Evolutionary conservation across 495 filamentous ascomycete species (phyloP).

Genomic region (Penicillium ochrochloron): DNA sequence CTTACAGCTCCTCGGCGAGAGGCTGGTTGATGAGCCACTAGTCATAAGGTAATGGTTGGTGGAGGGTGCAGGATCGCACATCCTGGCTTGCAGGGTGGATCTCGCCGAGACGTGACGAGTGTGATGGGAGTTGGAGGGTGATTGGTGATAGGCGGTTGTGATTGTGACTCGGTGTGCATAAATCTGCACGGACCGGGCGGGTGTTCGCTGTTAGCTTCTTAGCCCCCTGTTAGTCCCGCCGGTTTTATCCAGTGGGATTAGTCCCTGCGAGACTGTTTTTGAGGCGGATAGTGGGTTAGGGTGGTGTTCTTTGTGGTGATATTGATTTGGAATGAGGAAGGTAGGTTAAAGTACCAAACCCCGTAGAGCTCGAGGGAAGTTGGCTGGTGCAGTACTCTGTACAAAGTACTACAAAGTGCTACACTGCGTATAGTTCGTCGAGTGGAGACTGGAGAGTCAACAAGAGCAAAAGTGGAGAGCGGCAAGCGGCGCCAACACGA

Average conservation of each 20-base stretch:
- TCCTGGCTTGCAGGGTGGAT: conserved; percentile 19
- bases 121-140: conserved; percentile 29
- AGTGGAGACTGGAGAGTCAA: conserved; percentile 1
- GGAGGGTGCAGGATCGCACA: conserved; percentile 19
- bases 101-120: conserved; percentile 29
- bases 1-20: conserved; percentile 32
- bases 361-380: background rate
- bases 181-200: conserved; percentile 30
- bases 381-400: background rate
- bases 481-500: background rate
- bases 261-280: background rate
- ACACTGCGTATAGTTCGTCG: background rate
- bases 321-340: background rate
- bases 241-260: background rate
- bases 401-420: background rate
- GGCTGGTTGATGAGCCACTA: conserved; percentile 18
- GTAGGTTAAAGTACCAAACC: background rate
- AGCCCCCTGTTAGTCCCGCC: conserved; percentile 4
- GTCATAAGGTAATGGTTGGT: conserved; percentile 18
- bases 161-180: conserved; percentile 47
- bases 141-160: conserved; percentile 43
- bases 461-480: background rate
- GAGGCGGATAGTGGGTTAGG: conserved; percentile 1
- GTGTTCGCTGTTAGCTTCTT: conserved; percentile 7
- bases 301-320: background rate